Percentiles rank a stretch among this genome's conserved stretches.
These are phyloP conservation scores for Mortierella sp. DNA, from an alignment of 371 early-diverging fungal genomes.

Conservation along the genomic window DNA sequence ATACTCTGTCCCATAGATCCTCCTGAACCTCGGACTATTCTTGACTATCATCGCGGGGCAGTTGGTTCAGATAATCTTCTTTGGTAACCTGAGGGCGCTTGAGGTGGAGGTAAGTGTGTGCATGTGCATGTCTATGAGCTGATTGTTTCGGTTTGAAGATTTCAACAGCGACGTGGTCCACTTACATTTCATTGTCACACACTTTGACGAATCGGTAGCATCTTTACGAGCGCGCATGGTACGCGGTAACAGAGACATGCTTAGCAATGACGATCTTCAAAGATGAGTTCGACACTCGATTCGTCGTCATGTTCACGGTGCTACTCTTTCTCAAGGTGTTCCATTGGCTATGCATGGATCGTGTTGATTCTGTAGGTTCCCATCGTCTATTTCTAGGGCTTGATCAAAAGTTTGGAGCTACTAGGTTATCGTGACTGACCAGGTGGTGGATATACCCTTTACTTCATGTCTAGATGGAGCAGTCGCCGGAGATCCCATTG, in stretches of 20 bases:
- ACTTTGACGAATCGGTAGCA: constrained; percentile 65
- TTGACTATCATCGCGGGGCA: constrained; percentile 82
- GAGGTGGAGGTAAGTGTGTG: constrained; percentile 82
- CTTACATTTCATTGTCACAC: not conserved
- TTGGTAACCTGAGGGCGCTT: constrained; percentile 89
- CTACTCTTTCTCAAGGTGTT: constrained; percentile 92
- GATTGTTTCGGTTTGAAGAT: no score
- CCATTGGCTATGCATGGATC: constrained; percentile 95
- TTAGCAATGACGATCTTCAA: constrained; percentile 96
- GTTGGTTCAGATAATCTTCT: constrained; percentile 80
- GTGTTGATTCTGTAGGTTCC: constrained; percentile 89
- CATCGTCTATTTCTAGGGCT: not conserved
- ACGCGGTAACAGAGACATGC: constrained; percentile 94
- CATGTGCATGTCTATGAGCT: not conserved
- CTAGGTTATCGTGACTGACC: no score
- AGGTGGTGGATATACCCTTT: not conserved
- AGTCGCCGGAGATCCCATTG: constrained; percentile 72
- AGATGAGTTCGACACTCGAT: constrained; percentile 91
- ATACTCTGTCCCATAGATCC: constrained; percentile 63
- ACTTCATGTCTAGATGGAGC: constrained; percentile 77
- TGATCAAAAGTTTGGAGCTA: no score
- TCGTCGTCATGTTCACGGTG: constrained; percentile 82
- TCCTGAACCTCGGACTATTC: constrained; percentile 85
- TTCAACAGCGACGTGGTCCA: not conserved
- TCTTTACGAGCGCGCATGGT: constrained; percentile 95